phyloP scores from a whole-genome alignment of 768 basidiomycete genomes.

The Psilocybe tampanensis region DNA sequence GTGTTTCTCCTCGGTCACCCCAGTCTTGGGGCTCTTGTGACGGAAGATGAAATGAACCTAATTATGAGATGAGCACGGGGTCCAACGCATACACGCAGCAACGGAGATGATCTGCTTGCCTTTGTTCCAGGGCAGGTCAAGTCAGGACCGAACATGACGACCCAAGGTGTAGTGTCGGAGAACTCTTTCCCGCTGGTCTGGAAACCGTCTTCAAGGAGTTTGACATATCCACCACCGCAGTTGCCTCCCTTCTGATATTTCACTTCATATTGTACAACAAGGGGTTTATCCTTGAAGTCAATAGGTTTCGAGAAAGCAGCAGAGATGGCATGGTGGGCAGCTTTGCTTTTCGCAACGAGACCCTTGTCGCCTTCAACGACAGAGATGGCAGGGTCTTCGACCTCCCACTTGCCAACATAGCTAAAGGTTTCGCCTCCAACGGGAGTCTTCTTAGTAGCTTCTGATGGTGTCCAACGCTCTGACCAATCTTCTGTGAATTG shows the following conservation, averaged over 20 bases:
- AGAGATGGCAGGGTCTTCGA: conserved; percentile 82
- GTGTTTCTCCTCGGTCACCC: conserved; percentile 97
- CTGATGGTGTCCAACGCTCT: conserved; percentile 93
- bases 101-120: conserved; percentile 49
- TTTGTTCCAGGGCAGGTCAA: conserved; percentile 91
- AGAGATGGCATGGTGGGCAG: conserved; percentile 98
- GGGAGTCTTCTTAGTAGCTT: conserved; percentile 97
- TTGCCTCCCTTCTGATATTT: conserved; percentile 99
- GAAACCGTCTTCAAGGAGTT: conserved; percentile 93
- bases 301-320: conserved; percentile 81
- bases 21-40: conserved; percentile 90
- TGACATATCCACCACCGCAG: conserved; percentile 99
- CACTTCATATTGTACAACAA: conserved; percentile 98
- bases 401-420: conserved; percentile 96
- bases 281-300: conserved; percentile 80
- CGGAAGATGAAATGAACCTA: conserved; percentile 99
- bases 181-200: conserved; percentile 93
- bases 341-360: conserved; percentile 95
- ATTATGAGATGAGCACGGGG: neutral
- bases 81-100: neutral
- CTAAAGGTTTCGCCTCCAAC: conserved; percentile 95
- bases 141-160: conserved; percentile 98
- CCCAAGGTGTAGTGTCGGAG: conserved; percentile 92
- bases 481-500: conserved; percentile 94
- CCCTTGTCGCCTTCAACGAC: conserved; percentile 87